These are phyloP conservation scores for Pythium aquatile DNA, from an alignment of 352 stramenopile species.

Conservation along the genomic window DNA sequence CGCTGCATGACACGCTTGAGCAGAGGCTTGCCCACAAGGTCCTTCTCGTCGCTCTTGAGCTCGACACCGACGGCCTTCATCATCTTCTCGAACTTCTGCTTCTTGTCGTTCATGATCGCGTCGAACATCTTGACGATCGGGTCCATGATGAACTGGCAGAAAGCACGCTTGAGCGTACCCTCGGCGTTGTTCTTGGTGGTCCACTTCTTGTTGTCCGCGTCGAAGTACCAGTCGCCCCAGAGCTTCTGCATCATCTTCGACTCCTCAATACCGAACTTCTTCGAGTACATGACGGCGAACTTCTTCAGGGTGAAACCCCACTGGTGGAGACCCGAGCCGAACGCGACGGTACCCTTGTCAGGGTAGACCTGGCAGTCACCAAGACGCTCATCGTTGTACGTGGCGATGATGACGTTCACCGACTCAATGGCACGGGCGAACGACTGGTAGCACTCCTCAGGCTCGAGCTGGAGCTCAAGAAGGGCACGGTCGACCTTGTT, in stretches of 20 bases:
- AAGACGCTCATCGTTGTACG: slow-evolving; percentile 97
- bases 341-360: slow-evolving; percentile 97
- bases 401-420: slow-evolving; percentile 99
- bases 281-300: slow-evolving; percentile 98
- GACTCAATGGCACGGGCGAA: slow-evolving; percentile 98
- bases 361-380: slow-evolving; percentile 98
- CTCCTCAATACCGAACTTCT: slow-evolving; percentile 98
- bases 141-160: slow-evolving; percentile 99
- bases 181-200: slow-evolving; percentile 92
- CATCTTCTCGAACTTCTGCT: slow-evolving; percentile 98
- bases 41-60: slow-evolving; percentile 97
- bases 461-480: slow-evolving; percentile 97
- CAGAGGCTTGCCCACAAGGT: slow-evolving; percentile 95
- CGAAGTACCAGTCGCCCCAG: slow-evolving; percentile 99
- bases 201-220: slow-evolving; percentile 96
- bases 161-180: slow-evolving; percentile 96
- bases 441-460: slow-evolving; percentile 99
- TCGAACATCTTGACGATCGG: slow-evolving; percentile 99
- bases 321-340: slow-evolving; percentile 99
- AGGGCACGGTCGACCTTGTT: slow-evolving; percentile 99
- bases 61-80: slow-evolving; percentile 96
- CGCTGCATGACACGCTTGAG: slow-evolving; percentile 99
- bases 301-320: slow-evolving; percentile 99
- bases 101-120: slow-evolving; percentile 99
- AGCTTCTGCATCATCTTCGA: slow-evolving; percentile 99